Percentiles rank a stretch among this genome's conserved stretches.
Evolutionary conservation across 176 grass and related monocot genomes (phyloP).

Genomic region (Thinopyrum elongatum): DNA sequence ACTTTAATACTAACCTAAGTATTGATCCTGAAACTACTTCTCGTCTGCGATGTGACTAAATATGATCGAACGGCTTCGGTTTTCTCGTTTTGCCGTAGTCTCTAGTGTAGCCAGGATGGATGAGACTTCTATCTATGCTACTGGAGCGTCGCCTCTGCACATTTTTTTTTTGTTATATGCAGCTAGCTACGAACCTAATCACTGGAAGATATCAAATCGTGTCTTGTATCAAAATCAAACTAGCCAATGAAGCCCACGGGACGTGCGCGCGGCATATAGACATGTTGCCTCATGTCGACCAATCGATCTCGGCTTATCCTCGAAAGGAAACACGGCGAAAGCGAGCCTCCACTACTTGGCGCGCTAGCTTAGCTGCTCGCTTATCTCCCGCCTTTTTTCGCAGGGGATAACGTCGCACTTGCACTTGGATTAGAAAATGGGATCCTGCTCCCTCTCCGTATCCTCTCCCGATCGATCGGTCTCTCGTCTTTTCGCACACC

Average conservation of each 20-base stretch:
- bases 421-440: slow-evolving; percentile 42
- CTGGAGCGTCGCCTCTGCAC: too few species aligned
- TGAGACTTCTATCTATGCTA: too few species aligned
- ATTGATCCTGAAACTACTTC: too few species aligned
- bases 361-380: not conserved
- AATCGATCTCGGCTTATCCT: slow-evolving; percentile 9
- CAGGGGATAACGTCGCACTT: slow-evolving; percentile 32
- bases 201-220: not conserved
- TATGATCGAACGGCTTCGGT: not conserved
- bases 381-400: not conserved
- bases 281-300: slow-evolving; percentile 20
- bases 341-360: slow-evolving; percentile 36
- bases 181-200: not conserved
- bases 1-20: too few species aligned
- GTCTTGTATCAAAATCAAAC: not conserved
- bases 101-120: too few species aligned
- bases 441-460: not conserved
- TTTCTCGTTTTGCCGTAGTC: not conserved
- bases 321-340: slow-evolving; percentile 17
- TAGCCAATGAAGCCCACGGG: slow-evolving; percentile 23
- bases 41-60: too few species aligned
- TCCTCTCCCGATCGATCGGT: not conserved
- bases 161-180: not conserved
- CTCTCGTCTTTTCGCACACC: slow-evolving; percentile 2
- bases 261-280: slow-evolving; percentile 19